Base-by-base conservation (phyloP, 1,139 yeast genomes). In the Saccharomyces pastorianus region DNA sequence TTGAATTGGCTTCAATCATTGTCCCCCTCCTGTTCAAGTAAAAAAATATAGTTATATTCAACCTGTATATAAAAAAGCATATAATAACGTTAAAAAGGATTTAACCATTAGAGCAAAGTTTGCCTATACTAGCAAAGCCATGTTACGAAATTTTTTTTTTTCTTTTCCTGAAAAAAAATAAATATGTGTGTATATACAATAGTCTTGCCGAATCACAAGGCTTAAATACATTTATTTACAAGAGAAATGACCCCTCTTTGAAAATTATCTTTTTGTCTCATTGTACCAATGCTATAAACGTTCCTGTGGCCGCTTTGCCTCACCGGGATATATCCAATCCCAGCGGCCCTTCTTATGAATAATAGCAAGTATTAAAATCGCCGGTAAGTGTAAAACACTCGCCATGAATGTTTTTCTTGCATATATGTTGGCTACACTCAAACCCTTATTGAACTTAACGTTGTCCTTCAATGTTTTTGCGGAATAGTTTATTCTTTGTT, bases 341-440 rank as follows among this genome's bases (percentile, higher is more conserved):
- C 97, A 91, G 69, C 91, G 91, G 2, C 96, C 97, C 67, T 84
- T 85, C 71, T 93, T 95, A 71, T 95, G 99, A 52, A 91, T 70
- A 90, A 95, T 90, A 0, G 98, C 98, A 57, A 95, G 75, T 28
- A 90, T 84, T 54, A 95, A 74, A 8, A 95, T 85, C 0, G 88
- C 93, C 1, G 99, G 99, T 52, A 95, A 73, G 63, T 95, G 98
- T 82, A 95, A 83, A 1, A 95, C 96, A 27, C 96, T 87, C 46
- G 96, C 89, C 95, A 96, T 88, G 70, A 93, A 93, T 50, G 93
- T 77, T 67, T 86, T 86, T 57, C 89, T 83, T 0, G 97, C 96
- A 67, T 81, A 84, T 1, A 75, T 63, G 58, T 79, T 82, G 0
- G 95, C 88, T 55, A 76, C 56, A 17, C 76, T 75, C 50, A 83